phyloP scores from a whole-genome alignment of 2,329 filamentous ascomycete species.

The Microcera coccophila region DNA sequence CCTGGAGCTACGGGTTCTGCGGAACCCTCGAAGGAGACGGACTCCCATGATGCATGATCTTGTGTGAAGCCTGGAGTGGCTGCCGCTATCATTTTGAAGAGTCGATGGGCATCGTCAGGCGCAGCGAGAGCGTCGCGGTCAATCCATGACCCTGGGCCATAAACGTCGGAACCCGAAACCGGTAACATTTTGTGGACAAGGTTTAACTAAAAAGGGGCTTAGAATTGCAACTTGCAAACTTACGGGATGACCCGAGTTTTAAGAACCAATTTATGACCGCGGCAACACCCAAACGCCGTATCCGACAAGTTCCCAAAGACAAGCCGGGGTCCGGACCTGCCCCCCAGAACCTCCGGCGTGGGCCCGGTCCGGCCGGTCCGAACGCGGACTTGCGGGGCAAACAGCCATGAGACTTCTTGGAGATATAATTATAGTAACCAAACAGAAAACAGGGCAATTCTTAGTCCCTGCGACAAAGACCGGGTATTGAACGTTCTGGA shows the following conservation, averaged over 20 bases:
- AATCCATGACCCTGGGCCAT: conserved; percentile 31
- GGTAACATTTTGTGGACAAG: neutral
- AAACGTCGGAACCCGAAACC: conserved; percentile 7
- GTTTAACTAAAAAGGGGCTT: neutral
- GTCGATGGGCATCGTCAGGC: conserved; percentile 28
- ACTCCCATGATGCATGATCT: conserved; percentile 24
- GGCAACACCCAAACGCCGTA: no score
- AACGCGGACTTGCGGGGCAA: no score
- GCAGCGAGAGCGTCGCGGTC: conserved; percentile 27
- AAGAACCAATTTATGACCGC: no score
- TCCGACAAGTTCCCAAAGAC: no score
- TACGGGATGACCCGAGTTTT: no score
- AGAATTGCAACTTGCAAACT: neutral
- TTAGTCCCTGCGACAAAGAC: no score
- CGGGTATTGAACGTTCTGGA: no score
- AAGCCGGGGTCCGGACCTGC: no score
- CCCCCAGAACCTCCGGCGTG: no score
- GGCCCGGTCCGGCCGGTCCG: neutral
- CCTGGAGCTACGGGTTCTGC: conserved; percentile 32
- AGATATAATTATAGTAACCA: no score
- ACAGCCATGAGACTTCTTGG: no score
- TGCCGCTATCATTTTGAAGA: conserved; percentile 29
- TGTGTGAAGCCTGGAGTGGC: conserved; percentile 33
- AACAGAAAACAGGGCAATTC: no score
- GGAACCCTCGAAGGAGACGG: conserved; percentile 31